Evolutionary conservation across 768 basidiomycete genomes (phyloP).

Genomic region (Lactarius psammicola): DNA sequence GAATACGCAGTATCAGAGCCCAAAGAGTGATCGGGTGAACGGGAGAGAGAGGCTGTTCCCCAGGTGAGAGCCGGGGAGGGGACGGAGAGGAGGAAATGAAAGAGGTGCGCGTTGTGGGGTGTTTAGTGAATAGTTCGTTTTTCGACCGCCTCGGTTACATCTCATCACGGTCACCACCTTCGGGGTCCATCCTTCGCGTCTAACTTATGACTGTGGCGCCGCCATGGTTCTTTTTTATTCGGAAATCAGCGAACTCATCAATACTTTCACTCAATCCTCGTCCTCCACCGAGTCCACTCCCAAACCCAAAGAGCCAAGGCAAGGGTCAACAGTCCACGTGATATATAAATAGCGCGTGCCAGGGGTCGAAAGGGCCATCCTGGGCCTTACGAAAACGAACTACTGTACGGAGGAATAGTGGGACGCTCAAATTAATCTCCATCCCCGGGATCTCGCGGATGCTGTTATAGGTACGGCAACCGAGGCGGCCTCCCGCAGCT

Average conservation of each 20-base stretch:
- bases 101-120: constrained; percentile 15
- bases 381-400: background rate
- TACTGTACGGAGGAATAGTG: background rate
- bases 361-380: background rate
- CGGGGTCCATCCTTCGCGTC: constrained; percentile 13
- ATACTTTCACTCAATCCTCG: background rate
- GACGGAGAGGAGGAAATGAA: background rate
- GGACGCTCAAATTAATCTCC: background rate
- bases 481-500: background rate
- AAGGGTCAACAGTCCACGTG: background rate
- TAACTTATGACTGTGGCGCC: constrained; percentile 16
- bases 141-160: background rate
- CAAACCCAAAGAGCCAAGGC: no score
- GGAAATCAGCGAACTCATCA: constrained; percentile 1
- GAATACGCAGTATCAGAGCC: constrained; percentile 21
- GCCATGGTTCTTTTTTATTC: constrained; percentile 6
- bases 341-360: background rate
- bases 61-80: constrained; percentile 2
- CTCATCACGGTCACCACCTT: constrained; percentile 13
- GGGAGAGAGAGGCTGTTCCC: background rate
- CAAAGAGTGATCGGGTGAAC: background rate
- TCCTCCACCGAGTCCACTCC: no score
- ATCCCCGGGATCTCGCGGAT: background rate
- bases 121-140: constrained; percentile 6
- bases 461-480: background rate